These are phyloP conservation scores for Erigeron philadelphicus DNA, from an alignment of 140 eudicot genomes.

Conservation along the genomic window DNA sequence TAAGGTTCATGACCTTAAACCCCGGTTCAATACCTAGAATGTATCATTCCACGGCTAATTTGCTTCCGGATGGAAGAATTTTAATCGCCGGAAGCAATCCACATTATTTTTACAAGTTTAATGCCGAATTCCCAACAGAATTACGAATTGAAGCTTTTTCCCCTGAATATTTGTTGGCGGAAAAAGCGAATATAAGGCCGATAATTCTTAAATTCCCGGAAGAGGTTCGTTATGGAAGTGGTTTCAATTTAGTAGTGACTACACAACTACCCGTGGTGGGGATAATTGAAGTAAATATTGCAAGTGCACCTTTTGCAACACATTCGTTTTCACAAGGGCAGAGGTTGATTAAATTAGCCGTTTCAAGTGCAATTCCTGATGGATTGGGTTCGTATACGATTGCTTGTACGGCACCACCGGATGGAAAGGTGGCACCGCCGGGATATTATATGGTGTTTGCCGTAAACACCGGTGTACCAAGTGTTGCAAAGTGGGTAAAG, in stretches of 20 bases:
- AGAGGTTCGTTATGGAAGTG: conserved; percentile 31
- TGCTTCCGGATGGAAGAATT: conserved; percentile 67
- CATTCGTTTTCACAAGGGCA: conserved; percentile 76
- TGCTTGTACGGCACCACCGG: conserved; percentile 48
- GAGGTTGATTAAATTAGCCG: conserved; percentile 50
- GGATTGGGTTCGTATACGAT: conserved; percentile 38
- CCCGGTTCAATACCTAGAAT: conserved; percentile 53
- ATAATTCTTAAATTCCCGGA: conserved; percentile 33
- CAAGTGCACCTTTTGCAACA: conserved; percentile 67
- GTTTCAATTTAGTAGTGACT: conserved; percentile 38
- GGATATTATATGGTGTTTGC: conserved; percentile 68
- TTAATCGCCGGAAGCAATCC: conserved; percentile 73
- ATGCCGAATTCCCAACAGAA: conserved; percentile 52
- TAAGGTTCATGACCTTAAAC: conserved; percentile 51
- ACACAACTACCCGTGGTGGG: conserved; percentile 57
- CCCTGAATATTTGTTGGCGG: conserved; percentile 60
- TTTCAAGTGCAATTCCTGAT: conserved; percentile 33
- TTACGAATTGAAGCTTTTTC: conserved; percentile 65
- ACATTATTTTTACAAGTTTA: conserved; percentile 53
- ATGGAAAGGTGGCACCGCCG: conserved; percentile 65
- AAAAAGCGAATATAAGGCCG: conserved; percentile 46
- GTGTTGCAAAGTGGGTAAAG: conserved; percentile 67
- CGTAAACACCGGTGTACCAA: conserved; percentile 60
- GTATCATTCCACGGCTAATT: conserved; percentile 73
- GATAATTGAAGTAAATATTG: conserved; percentile 51